Conservation (phyloP, 805 yeast genomes). For the Isabelozyma pseudorhagii region DNA sequence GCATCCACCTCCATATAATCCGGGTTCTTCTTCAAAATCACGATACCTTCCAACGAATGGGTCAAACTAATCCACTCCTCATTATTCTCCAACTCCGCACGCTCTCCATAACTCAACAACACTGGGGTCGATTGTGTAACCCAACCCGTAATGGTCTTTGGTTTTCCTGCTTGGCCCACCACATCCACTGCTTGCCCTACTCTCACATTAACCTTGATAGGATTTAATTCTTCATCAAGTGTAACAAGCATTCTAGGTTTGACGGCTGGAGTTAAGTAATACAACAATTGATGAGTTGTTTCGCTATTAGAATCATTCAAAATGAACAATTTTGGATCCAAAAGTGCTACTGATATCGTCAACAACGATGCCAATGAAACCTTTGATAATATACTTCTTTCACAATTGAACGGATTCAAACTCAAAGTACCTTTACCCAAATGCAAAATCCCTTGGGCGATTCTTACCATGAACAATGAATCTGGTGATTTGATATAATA, state of each 20-base stretch:
- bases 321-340: slow-evolving; percentile 82
- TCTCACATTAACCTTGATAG: slow-evolving; percentile 91
- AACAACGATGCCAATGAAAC: slow-evolving; percentile 87
- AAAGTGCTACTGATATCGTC: slow-evolving; percentile 77
- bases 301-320: slow-evolving; percentile 54
- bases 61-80: slow-evolving; percentile 87
- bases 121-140: slow-evolving; percentile 99
- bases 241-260: slow-evolving; percentile 93
- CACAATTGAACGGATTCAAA: slow-evolving; percentile 83
- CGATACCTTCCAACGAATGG: slow-evolving; percentile 86
- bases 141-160: slow-evolving; percentile 99
- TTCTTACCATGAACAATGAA: slow-evolving; percentile 85
- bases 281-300: slow-evolving; percentile 71
- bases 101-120: slow-evolving; percentile 85
- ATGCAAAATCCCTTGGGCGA: slow-evolving; percentile 93
- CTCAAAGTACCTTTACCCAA: slow-evolving; percentile 95
- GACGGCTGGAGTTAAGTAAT: slow-evolving; percentile 81
- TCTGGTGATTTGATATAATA: slow-evolving; percentile 90
- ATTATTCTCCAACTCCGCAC: slow-evolving; percentile 89
- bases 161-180: slow-evolving; percentile 99
- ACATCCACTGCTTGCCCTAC: slow-evolving; percentile 99
- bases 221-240: slow-evolving; percentile 85
- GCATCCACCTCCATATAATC: slow-evolving; percentile 66
- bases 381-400: slow-evolving; percentile 81
- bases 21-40: slow-evolving; percentile 86